Evolutionary conservation across 2,329 filamentous ascomycete genomes (phyloP).

Genomic region (Hypocrella siamensis): DNA sequence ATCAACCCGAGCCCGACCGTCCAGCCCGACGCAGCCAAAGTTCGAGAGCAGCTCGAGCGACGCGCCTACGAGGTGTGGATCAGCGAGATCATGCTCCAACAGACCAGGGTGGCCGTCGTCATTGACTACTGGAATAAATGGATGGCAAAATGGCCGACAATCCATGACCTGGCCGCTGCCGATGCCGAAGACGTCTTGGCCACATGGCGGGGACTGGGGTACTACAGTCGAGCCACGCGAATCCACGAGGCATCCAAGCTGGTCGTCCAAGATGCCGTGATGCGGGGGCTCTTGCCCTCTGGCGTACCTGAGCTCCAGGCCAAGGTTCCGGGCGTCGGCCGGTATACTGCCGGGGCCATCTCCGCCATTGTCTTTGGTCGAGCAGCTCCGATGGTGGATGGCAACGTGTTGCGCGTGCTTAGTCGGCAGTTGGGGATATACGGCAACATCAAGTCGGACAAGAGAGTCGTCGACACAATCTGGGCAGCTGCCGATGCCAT

Average conservation of each 20-base stretch:
- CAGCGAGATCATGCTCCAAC: conserved; percentile 52
- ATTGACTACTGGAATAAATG: conserved; percentile 48
- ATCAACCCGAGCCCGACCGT: conserved; percentile 22
- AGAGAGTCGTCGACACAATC: conserved; percentile 31
- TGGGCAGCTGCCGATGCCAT: conserved; percentile 43
- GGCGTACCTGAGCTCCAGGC: conserved; percentile 27
- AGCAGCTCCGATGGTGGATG: conserved; percentile 45
- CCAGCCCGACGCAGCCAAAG: conserved; percentile 12
- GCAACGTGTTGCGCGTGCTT: conserved; percentile 45
- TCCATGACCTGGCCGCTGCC: conserved; percentile 38
- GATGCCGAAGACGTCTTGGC: conserved; percentile 37
- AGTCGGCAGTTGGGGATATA: conserved; percentile 43
- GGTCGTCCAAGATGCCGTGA: conserved; percentile 24
- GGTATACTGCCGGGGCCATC: conserved; percentile 48
- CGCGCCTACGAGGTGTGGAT: conserved; percentile 53
- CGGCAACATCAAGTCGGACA: conserved; percentile 41
- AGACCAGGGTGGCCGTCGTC: conserved; percentile 46
- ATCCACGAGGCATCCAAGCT: conserved; percentile 40
- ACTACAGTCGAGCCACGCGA: conserved; percentile 47
- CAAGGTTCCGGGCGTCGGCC: conserved; percentile 41
- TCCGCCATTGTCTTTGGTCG: conserved; percentile 46
- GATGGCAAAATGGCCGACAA: conserved; percentile 45
- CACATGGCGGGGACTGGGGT: conserved; percentile 45
- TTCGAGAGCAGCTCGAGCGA: conserved; percentile 27
- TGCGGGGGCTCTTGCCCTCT: conserved; percentile 33